Base-by-base conservation (phyloP, 768 basidiomycete species). In the Phaffia tasmanica region DNA sequence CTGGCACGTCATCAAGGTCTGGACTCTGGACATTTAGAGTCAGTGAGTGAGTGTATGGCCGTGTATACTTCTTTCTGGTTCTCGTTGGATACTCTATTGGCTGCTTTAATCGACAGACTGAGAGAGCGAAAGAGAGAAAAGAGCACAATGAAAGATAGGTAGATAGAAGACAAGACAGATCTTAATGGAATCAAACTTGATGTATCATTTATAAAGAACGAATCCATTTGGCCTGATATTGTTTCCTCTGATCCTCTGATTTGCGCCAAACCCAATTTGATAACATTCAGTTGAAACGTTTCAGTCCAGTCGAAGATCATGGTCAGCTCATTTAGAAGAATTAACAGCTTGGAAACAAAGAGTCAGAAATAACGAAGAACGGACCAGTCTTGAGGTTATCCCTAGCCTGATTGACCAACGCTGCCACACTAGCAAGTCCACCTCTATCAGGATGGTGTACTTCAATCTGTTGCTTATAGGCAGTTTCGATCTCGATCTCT, bases 371-470 rank as follows among this genome's bases (percentile, higher is more conserved):
- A 42, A 42, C 35, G 35, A 42, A 42, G 35, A 42, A 42, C 35
- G 35, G 11, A 42, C 61, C 61, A n/a, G 61, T 57, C 0, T 2
- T 1, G 3, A 64, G 23, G 42, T 51, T 30, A 14, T 64, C 63
- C 2, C 25, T n/a, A 1, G 63, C 63, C 23, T 29, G 14, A 29
- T 64, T 64, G 63, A 64, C 35, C 63, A 27, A 27, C 32, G 63
- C 25, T 11, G 63, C 63, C 55, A 47, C 54, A 1, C 54, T 64
- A 5, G 29, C 25, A 14, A 54, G 54, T 57, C 63, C 63, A n/a
- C 54, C 54, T 23, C 63, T 54, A 57, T 64, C 63, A 21, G 63
- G 63, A 47, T 64, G 63, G 42, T 35, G 47, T 3, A 23, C 18
- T 18, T 64, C 54, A 46, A 64, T 57, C 46, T 64, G 54, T 4